Evolutionary conservation across 768 basidiomycete genomes (phyloP), one percentile per base, ranked within the genome.

Genomic region (Mycena polygramma): DNA sequence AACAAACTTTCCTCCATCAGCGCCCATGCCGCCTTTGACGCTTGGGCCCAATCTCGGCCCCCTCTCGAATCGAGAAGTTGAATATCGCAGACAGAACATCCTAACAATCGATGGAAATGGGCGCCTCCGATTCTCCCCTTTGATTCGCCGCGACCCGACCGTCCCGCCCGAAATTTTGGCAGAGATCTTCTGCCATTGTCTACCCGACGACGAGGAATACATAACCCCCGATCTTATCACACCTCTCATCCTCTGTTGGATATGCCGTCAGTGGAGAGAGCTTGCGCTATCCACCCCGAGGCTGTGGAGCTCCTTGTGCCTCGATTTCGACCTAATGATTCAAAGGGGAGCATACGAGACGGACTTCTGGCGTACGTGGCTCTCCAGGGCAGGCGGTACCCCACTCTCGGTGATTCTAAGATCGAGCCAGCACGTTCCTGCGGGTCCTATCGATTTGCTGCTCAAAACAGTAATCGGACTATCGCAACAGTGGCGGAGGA

Each of bases 221-320:
- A 45, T 70, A 6, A 43, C 39, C 30, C 71, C 72, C 20, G 49
- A 62, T 14, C n/a, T 39, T 35, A 22, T 4, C 24, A 70, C 74
- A 6, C 72, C 74, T 11, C 58, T 75, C 10, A 35, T 75, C 8
- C 72, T 75, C 17, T 68, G 72, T 30, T 45, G 63, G n/a, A 39
- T 75, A 11, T 60, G 64, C 35, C 61, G 58, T 24, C 41, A 43
- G 11, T 75, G 72, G 72, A 66, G 72, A 37, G 41, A 57, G 2
- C 22, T 62, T 7, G 70, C 72, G 17, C 35, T 66, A 10, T 58
- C 72, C 14, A 71, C 69, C 17, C 67, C 72, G 6, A 22, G 30
- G n/a, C 60, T 75, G 26, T 75, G 72, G 72, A 49, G 26, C 17
- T 73, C 72, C 8, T 36, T 75, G 35, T 46, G 4, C 20, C 7